Evolutionary conservation across 805 yeast genomes (phyloP), one percentile per base, ranked within the genome.

Genomic region (Candida loeiensis): DNA sequence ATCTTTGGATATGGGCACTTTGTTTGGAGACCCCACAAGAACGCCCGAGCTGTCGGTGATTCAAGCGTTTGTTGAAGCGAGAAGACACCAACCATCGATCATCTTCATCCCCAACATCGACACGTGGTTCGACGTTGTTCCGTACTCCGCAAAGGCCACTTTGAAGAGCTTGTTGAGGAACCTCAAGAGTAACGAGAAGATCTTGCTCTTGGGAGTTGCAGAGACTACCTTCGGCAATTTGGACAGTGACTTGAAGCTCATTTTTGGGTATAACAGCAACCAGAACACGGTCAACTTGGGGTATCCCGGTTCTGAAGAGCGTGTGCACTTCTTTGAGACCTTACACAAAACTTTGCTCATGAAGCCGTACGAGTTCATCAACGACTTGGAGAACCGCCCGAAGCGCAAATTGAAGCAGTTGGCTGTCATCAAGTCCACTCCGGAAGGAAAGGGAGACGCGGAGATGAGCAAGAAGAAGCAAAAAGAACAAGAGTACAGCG

Each of bases 21-120:
- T 93, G 40, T 79, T 80, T 46, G 79, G 88, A 11, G 97, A 91
- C 51, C 71, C 91, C 6, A 78, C 88, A 0, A 69, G 86, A 51
- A 77, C 95, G 0, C 81, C 91, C 1, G 99, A 93, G 58, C 83
- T 87, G 54, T 74, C 85, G 1, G 73, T 89, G 15, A 85, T 91
- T 20, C 96, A 87, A 55, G 73, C 85, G 29, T 82, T 93, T 53
- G 70, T 84, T 16, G 99, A 93, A 61, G 93, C 95, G 4, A 77
- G 85, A 47, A 77, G 95, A 54, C 95, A 91, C 47, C 84, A 85
- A 44, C 99, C 98, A 0, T 77, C 95, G 6, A 82, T 93, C 12
- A 64, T 93, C 2, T 84, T 77, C 56, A 77, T 93, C 37, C 96
- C 98, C 3, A 84, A 85, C 53, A 64, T 88, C 37, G 88, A 88